A percentile compares a stretch with the other conserved stretches of the same genome.
Evolutionary conservation across 2,329 filamentous ascomycete genomes (phyloP).

Genomic region (Aspergillus sp.): DNA sequence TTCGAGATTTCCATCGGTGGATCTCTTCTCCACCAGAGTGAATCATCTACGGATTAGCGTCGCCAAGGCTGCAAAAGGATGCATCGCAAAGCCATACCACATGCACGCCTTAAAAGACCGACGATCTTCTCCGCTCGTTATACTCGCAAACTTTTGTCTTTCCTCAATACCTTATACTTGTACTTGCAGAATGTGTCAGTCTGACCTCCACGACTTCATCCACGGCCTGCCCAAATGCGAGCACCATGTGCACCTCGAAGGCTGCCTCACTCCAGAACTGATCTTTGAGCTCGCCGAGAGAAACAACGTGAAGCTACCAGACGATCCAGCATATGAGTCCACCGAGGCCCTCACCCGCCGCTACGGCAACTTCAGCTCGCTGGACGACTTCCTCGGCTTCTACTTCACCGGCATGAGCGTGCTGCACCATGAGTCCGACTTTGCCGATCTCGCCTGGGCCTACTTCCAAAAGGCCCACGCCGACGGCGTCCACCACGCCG

Average conservation of each 20-base stretch:
- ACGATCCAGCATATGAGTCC: slow-evolving; percentile 63
- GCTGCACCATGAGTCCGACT: slow-evolving; percentile 64
- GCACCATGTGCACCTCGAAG: slow-evolving; percentile 78
- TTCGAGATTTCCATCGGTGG: background rate
- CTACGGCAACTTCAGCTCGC: slow-evolving; percentile 65
- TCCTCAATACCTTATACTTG: background rate
- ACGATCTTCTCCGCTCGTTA: background rate
- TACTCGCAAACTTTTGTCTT: background rate
- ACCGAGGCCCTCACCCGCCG: slow-evolving; percentile 57
- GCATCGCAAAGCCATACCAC: background rate
- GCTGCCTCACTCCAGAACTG: slow-evolving; percentile 66
- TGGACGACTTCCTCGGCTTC: slow-evolving; percentile 75
- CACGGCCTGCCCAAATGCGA: slow-evolving; percentile 72
- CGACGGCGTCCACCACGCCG: slow-evolving; percentile 68
- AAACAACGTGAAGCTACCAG: slow-evolving; percentile 63
- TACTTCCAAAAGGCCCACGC: slow-evolving; percentile 65
- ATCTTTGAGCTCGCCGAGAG: slow-evolving; percentile 67
- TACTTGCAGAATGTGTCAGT: slow-evolving; percentile 52
- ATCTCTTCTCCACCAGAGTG: background rate
- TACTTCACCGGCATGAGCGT: slow-evolving; percentile 76
- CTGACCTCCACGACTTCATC: slow-evolving; percentile 58
- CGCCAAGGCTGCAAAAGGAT: background rate
- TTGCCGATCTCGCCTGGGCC: slow-evolving; percentile 67
- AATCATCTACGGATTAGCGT: background rate
- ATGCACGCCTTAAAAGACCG: background rate